Evolutionary conservation across 257 asterid species (phyloP).

Genomic region (Solanum bulbocastanum): DNA sequence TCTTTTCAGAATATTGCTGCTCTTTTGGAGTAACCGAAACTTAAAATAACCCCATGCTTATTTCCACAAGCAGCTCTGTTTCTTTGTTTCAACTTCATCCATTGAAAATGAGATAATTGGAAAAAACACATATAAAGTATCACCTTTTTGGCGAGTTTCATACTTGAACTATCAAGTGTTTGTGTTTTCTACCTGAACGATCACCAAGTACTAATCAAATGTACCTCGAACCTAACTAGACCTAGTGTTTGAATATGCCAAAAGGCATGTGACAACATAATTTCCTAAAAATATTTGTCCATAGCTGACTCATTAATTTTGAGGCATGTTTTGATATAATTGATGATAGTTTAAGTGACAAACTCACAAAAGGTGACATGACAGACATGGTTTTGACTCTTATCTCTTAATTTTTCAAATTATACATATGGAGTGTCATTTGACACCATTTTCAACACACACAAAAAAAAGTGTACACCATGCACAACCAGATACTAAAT

Average conservation of each 20-base stretch:
- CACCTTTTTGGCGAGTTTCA: background rate
- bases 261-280: background rate
- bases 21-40: background rate
- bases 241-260: background rate
- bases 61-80: background rate
- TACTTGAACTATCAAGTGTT: background rate
- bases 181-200: background rate
- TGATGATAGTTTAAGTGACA: too few relatives aligned
- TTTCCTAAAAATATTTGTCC: background rate
- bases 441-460: background rate
- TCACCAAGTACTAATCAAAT: background rate
- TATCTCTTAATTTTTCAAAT: background rate
- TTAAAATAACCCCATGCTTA: background rate
- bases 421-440: background rate
- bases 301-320: background rate
- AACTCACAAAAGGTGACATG: too few relatives aligned
- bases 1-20: constrained; percentile 22
- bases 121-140: background rate
- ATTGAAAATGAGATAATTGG: background rate
- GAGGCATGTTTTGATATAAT: background rate
- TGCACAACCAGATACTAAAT: background rate
- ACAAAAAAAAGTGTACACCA: background rate
- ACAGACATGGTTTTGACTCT: too few relatives aligned
- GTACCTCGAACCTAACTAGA: background rate
- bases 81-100: background rate